Conservation (phyloP, 495 filamentous ascomycete genomes). For the Penicilliopsis zonata region DNA sequence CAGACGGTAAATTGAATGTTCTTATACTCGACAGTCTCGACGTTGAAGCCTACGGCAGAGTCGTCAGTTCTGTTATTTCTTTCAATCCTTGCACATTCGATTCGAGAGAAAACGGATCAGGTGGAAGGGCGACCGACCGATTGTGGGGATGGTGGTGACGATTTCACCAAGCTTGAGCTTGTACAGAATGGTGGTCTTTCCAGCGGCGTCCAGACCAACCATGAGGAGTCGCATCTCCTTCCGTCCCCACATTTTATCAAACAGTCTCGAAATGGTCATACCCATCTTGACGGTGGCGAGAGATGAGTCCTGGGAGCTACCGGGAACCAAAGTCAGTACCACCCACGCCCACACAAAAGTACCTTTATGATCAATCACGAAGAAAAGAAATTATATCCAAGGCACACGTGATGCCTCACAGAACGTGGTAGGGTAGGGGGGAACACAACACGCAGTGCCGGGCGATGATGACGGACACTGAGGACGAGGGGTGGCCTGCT, state of each 20-base stretch:
- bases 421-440: too few species aligned
- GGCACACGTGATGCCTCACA: too few species aligned
- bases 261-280: constrained; percentile 86
- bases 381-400: too few species aligned
- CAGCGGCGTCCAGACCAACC: constrained; percentile 97
- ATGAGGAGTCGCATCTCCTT: constrained; percentile 99
- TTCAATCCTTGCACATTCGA: constrained; percentile 2
- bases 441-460: too few species aligned
- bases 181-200: constrained; percentile 99
- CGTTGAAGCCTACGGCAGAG: constrained; percentile 75
- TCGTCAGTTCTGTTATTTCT: neutral
- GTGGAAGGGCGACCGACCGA: constrained; percentile 57
- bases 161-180: constrained; percentile 99
- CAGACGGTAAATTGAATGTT: constrained; percentile 99
- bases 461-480: too few species aligned
- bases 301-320: constrained; percentile 4
- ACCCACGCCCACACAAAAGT: too few species aligned
- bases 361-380: too few species aligned
- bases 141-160: constrained; percentile 98
- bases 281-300: constrained; percentile 64
- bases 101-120: constrained; percentile 2
- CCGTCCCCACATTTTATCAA: constrained; percentile 93
- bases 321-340: too few species aligned
- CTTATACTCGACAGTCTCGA: constrained; percentile 99
- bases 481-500: too few species aligned